Base-by-base conservation (phyloP, 2,329 filamentous ascomycete genomes). In the Colletotrichum endophyticum region DNA sequence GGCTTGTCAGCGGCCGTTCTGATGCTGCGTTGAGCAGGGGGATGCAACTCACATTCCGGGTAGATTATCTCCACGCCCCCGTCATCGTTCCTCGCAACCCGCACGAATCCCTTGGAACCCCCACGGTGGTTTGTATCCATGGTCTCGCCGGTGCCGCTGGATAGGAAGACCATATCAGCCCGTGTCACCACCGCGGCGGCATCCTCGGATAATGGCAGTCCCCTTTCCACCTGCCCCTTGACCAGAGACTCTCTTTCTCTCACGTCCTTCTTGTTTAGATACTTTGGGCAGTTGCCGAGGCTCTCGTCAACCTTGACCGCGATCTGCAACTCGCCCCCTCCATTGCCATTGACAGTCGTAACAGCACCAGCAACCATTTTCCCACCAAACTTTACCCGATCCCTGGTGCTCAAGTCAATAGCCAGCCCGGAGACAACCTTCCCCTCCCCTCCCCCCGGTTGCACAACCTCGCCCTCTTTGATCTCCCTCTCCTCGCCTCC, bases 61-160 rank as follows among this genome's bases (percentile, higher is more conserved):
- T 95, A 98, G 4, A 94, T 88, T 16, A 98, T 83, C 4, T 91
- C 87, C 2, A 87, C 79, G 0, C 83, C 81, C 6, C 79, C 84
- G 2, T 86, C 86, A 28, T 87, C 84, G 73, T 94, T 93, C 25
- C 89, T 90, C 2, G 93, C 82, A 11, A 96, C 87, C 28, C 95
- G 90, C 25, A 96, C 86, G 81, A 98, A 96, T 0, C 95, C 95
- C 1, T 89, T 87, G 2, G 92, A 89, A 0, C 95, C 95, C 49
- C 95, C 95, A 8, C 95, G 91, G 80, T 95, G 92, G 81, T 98
- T 98, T 8, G 93, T 95, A 83, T 98, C 95, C 95, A 98, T 98
- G 71, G 92, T 92, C 16, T 86, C 83, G 16, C 91, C 89, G 80
- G 94, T 89, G 1, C 90, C 90, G 25, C 92, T 94, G 22, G 94